Conservation (phyloP, 2,329 filamentous ascomycete species). For the Seiridium cupressi region DNA sequence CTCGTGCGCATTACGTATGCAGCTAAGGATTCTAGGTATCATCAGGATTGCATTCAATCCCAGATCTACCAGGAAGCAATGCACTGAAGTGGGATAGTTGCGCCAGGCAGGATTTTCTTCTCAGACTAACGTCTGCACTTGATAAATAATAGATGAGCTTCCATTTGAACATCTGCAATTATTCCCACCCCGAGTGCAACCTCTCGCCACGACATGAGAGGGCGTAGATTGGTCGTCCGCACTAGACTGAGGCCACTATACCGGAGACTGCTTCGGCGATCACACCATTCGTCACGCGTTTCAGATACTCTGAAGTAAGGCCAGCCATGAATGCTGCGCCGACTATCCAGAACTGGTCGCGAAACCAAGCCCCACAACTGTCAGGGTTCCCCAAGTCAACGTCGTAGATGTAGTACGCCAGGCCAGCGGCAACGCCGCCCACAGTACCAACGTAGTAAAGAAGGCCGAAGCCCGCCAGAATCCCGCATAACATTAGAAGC, state of each 20-base stretch:
- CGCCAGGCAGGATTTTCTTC: background rate
- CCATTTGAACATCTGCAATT: background rate
- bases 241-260: background rate
- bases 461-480: conserved; percentile 6
- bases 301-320: background rate
- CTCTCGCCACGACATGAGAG: background rate
- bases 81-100: background rate
- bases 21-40: background rate
- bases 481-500: conserved; percentile 9
- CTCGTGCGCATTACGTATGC: background rate
- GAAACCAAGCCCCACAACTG: background rate
- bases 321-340: background rate
- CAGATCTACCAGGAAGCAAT: background rate
- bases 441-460: conserved; percentile 11
- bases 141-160: background rate
- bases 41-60: background rate
- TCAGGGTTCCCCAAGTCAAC: conserved; percentile 6
- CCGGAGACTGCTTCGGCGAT: background rate
- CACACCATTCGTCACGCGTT: background rate
- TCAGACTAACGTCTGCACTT: background rate
- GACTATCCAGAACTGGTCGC: background rate
- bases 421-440: conserved; percentile 6
- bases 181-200: background rate
- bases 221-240: background rate
- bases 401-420: conserved; percentile 15